These are phyloP conservation scores for Microbotryomycetes sp. DNA, from an alignment of 1,284 basidiomycete species.

Conservation along the genomic window DNA sequence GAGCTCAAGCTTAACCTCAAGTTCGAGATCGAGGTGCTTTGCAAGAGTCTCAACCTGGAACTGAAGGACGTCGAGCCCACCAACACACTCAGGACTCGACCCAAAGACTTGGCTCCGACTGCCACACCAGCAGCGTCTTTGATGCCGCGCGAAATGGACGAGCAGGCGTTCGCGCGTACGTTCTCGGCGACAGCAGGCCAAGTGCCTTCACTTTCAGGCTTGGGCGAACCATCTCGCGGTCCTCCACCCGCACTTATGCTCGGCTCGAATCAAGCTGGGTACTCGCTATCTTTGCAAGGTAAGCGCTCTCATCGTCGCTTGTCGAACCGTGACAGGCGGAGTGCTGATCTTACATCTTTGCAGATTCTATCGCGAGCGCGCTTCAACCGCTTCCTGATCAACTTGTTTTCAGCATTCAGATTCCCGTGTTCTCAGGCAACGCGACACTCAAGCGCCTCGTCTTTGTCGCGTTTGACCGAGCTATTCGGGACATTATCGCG, in stretches of 20 bases:
- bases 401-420: slow-evolving; percentile 65
- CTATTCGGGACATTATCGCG: slow-evolving; percentile 94
- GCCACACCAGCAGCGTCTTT: slow-evolving; percentile 64
- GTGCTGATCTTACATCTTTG: neutral
- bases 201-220: slow-evolving; percentile 22
- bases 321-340: too few relatives aligned
- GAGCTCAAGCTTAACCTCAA: slow-evolving; percentile 96
- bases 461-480: slow-evolving; percentile 83
- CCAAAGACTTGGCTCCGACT: slow-evolving; percentile 50
- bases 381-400: slow-evolving; percentile 64
- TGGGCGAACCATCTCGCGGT: neutral
- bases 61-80: slow-evolving; percentile 81
- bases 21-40: slow-evolving; percentile 97
- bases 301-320: neutral
- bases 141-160: slow-evolving; percentile 52
- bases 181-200: slow-evolving; percentile 4
- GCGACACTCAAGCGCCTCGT: slow-evolving; percentile 85
- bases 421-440: slow-evolving; percentile 62
- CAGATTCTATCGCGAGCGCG: slow-evolving; percentile 57
- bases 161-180: slow-evolving; percentile 7
- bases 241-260: slow-evolving; percentile 24
- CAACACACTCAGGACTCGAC: slow-evolving; percentile 64
- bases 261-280: slow-evolving; percentile 34
- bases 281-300: slow-evolving; percentile 36
- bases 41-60: slow-evolving; percentile 83